Evolutionary conservation across 2,329 filamentous ascomycete species (phyloP).

Genomic region (Pseudodiploospora longispora): DNA sequence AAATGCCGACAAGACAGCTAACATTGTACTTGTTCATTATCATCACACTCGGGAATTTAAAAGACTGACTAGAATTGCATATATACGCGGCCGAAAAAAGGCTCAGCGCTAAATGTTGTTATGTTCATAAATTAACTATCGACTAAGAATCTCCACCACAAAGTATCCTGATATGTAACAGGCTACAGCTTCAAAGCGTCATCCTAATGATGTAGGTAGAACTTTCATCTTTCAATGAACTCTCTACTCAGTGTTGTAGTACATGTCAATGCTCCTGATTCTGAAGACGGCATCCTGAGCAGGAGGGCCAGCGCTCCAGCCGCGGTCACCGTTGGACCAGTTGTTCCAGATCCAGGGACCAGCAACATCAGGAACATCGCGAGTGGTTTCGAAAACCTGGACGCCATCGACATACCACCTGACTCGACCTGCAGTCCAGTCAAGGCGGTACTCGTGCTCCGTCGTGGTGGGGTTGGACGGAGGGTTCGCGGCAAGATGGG

Average conservation of each 20-base stretch:
- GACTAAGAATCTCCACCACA: too few species aligned
- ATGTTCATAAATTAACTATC: too few species aligned
- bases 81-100: too few species aligned
- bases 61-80: too few species aligned
- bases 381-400: conserved; percentile 17
- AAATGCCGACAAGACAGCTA: too few species aligned
- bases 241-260: conserved; percentile 20
- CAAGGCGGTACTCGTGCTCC: conserved; percentile 24
- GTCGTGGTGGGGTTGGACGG: conserved; percentile 15
- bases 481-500: conserved; percentile 10
- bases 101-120: too few species aligned
- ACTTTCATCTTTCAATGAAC: too few species aligned
- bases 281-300: conserved; percentile 19
- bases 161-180: too few species aligned
- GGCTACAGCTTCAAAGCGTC: too few species aligned
- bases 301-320: conserved; percentile 22
- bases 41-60: too few species aligned
- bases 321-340: conserved; percentile 22
- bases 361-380: conserved; percentile 16
- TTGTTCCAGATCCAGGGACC: conserved; percentile 24
- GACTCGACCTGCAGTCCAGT: conserved; percentile 19
- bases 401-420: conserved; percentile 20
- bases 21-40: too few species aligned
- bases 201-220: too few species aligned
- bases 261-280: conserved; percentile 21